phyloP scores from a whole-genome alignment of 768 basidiomycete genomes.

The Paxillus involutus region DNA sequence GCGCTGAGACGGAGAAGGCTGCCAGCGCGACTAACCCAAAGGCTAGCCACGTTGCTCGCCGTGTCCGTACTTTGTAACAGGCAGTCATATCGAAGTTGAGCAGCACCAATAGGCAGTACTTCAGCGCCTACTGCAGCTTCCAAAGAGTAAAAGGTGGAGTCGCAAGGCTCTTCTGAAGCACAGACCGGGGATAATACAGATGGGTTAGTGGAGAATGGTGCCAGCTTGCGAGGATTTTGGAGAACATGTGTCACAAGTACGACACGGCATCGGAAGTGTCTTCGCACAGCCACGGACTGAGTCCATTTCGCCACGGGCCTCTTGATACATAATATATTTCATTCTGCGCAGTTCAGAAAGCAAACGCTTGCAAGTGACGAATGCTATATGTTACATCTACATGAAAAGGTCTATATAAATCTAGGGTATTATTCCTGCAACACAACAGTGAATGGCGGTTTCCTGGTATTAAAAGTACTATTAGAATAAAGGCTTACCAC shows the following conservation, averaged over 20 bases:
- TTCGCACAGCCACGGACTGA: conserved; percentile 14
- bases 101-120: background rate
- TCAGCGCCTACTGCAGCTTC: background rate
- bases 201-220: background rate
- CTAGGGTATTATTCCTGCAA: too few relatives aligned
- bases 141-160: background rate
- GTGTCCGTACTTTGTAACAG: conserved; percentile 21
- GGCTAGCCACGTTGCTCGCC: conserved; percentile 58
- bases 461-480: too few relatives aligned
- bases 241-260: background rate
- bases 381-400: too few relatives aligned
- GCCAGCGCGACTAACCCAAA: conserved; percentile 57
- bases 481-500: too few relatives aligned
- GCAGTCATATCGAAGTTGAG: conserved; percentile 13
- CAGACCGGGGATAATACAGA: background rate
- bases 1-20: conserved; percentile 45
- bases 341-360: too few relatives aligned
- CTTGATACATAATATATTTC: background rate
- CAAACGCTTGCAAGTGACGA: too few relatives aligned
- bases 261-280: background rate
- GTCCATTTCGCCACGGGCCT: conserved; percentile 16
- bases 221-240: background rate
- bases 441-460: too few relatives aligned
- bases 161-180: background rate
- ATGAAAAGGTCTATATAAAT: too few relatives aligned